Evolutionary conservation across 345 rosid species (phyloP).

Genomic region (Microcos paniculata): DNA sequence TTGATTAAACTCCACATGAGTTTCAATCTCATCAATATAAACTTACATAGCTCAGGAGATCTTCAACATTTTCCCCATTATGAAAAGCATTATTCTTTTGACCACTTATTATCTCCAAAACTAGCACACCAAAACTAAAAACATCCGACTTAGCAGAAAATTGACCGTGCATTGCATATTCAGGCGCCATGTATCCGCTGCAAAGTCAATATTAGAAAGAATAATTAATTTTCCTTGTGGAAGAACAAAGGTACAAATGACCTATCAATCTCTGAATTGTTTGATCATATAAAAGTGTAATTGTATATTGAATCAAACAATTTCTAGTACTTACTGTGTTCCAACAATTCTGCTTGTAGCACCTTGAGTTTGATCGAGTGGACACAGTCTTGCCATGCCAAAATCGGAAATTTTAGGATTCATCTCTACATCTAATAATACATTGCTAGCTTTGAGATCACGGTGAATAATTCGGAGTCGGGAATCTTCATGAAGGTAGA

Average conservation of each 20-base stretch:
- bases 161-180: constrained; percentile 42
- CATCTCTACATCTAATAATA: too few species aligned
- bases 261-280: background rate
- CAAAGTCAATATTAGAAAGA: background rate
- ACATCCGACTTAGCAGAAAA: constrained; percentile 44
- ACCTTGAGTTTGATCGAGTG: constrained; percentile 37
- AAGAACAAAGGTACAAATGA: too few species aligned
- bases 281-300: background rate
- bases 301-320: background rate
- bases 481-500: constrained; percentile 52
- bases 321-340: constrained; percentile 33
- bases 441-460: constrained; percentile 46
- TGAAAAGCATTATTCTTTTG: constrained; percentile 23
- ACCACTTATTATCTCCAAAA: constrained; percentile 44
- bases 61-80: constrained; percentile 17
- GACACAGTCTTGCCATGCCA: constrained; percentile 47
- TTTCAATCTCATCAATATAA: background rate
- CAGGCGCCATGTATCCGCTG: constrained; percentile 47
- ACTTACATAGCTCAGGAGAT: constrained; percentile 37
- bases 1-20: background rate
- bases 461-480: constrained; percentile 42
- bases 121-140: constrained; percentile 42
- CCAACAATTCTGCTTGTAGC: constrained; percentile 38
- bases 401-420: constrained; percentile 54
- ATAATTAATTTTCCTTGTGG: background rate